Base-by-base conservation (phyloP, 2,329 filamentous ascomycete genomes). In the Penicillium digitatum region DNA sequence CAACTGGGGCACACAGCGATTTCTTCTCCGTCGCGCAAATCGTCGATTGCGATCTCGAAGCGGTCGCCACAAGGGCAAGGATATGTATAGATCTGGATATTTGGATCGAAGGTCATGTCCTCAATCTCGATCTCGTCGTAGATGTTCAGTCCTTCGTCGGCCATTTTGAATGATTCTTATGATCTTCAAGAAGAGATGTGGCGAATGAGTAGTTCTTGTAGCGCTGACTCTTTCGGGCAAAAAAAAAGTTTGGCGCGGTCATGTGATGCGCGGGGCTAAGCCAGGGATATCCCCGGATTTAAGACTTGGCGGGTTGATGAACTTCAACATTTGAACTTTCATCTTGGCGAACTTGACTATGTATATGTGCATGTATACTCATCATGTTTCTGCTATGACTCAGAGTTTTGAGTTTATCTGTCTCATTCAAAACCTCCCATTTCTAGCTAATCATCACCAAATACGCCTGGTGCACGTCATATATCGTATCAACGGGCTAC, bases 111-210 rank as follows among this genome's bases (percentile, higher is more conserved):
- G 68, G 89, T 94, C 91, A 96, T 95, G 76, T 99, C 94, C 74
- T 97, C 93, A 78, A 97, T 96, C 74, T 97, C 93, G 75, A 97
- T 93, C 76, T 96, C 93, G 70, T 97, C 93, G 79, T 96, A 97
- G 72, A 96, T 89, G 64, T 87, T 85, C 54, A 87, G 74, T 50
- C 83, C 80, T 61, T 87, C 69, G 70, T 86, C 85, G 34, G 84
- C 80, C 84, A 86, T 87, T 54, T 63, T 76, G 52, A 40, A 52
- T 38, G 11, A 32, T 42, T 20, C 18, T 34, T 14, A 3, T 18
- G 8, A 22, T 18, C 43, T 49, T 44, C 26, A n/a, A 22, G 24
- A 24, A 43, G n/a, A 46, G 14, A 37, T 51, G 52, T 55, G 48
- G 40, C 47, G 20, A 49, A 48, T 34, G 18, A 47, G 26, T 35